Evolutionary conservation across 2,329 filamentous ascomycete species (phyloP), one percentile per base, ranked within the genome.

Genomic region (Aureobasidium sp.): DNA sequence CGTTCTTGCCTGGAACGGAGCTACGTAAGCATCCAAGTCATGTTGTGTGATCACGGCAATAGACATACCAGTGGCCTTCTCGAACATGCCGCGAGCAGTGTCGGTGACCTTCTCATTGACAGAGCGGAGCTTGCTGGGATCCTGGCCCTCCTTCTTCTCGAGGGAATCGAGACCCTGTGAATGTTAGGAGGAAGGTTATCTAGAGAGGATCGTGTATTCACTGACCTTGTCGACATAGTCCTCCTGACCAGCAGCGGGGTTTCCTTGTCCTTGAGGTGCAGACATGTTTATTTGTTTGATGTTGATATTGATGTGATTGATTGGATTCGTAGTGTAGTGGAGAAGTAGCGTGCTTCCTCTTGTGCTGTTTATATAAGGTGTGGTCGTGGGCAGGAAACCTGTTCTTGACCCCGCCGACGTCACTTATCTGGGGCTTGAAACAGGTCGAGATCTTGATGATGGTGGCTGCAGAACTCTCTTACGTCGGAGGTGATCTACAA

Each of bases 81-180:
- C 70, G 51, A 72, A 68, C 51, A 68, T 67, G 27, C 62, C 66
- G 41, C 70, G 66, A 17, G 67, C 64, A 62, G 68, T 70, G 55
- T 72, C 70, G 60, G 69, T 71, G 61, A 72, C 65, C 68, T 71
- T 72, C 67, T 72, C 70, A 65, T 72, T 72, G 50, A 66, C 66
- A 17, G 60, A 61, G 41, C 70, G 63, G 50, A 68, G 66, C 65
- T 70, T 69, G 51, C 47, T 62, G 26, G 70, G 65, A 59, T 71
- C 67, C 62, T 65, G 59, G 26, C 66, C 66, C 29, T 56, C 41
- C 56, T 63, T 64, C 59, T 62, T 56, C 64, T 67, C 64, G 34
- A 64, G 39, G 41, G 63, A 41, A 50, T 67, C 65, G 37, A 66
- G 32, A n/a, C 64, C 66, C 62, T 50, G 32, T 32, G n/a, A 1